Base-by-base conservation (phyloP, 2,329 filamentous ascomycete species). In the Pseudogymnoascus sp. region DNA sequence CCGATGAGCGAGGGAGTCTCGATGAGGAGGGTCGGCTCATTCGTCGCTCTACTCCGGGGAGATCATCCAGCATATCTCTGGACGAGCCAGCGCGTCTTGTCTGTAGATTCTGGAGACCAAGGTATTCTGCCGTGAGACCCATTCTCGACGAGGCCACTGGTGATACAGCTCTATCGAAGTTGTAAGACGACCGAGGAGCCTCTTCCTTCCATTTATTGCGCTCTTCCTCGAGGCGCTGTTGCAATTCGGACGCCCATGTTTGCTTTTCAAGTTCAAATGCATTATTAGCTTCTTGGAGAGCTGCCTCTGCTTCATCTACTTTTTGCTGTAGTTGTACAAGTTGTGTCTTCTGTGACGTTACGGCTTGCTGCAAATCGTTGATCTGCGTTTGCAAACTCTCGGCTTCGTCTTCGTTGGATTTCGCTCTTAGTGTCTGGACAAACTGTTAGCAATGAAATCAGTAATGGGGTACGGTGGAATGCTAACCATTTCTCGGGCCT, bases 401-500 rank as follows among this genome's bases (percentile, higher is more conserved):
- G 5, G 96, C 77, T 68, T 97, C 92, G 68, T 96, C 90, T 73
- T 96, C 92, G 21, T 89, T 70, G 10, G 68, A 67, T 65, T 74
- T 85, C 10, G 79, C 78, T 73, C 85, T 89, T 14, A 81, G 76
- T 62, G 89, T 89, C 83, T 91, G 62, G 54, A 4, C 36, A 45
- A 29, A n/a, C 14, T 21, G 64, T 77, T 67, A 78, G 71, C 67
- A 67, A 26, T 26, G 7, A 42, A 36, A 63, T 21, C 29, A 12
- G 29, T 40, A 11, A n/a, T 21, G 18, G 61, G 3, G 14, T n/a
- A 39, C 8, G 16, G 23, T 12, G 36, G 61, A 40, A 14, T 45
- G 78, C 86, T 77, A 81, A 92, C 89, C 71, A 88, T 81, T 75
- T 99, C 95, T 66, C 95, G 85, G 62, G 92, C 89, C 77, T 96